Evolutionary conservation across 768 basidiomycete species (phyloP), one percentile per base, ranked within the genome.

Genomic region (Podaxis sp.): DNA sequence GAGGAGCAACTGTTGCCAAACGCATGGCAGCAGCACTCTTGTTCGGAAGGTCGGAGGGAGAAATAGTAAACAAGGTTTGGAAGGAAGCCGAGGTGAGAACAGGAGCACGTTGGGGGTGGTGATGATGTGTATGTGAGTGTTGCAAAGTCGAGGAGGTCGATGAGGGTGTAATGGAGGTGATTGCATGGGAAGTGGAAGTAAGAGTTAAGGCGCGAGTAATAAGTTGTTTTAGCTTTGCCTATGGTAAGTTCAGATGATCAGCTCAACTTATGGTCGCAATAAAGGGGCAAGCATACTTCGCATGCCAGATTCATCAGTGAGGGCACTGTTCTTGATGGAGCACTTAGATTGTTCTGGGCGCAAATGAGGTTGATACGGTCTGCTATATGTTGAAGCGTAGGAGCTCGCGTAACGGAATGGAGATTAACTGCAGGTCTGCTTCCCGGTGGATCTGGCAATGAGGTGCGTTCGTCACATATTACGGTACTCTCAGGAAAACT

Each of bases 201-300:
- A 93, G 77, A 2, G 90, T 88, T 33, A 94, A 73, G 4, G 92
- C 90, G 67, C 90, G 90, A 1, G 88, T 90, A 66, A 94, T 88
- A 28, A 93, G 83, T 63, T 93, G 89, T 70, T 94, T 94, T 3
- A 94, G 80, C 71, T 92, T 91, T 17, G 89, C 89, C 90, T 92
- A 64, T 62, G 22, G 53, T 51, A 24, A 24, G 7, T 24, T 22
- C 4, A 51, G 12, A 28, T 51, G 49, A 51, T 24, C 24, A 28
- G 49, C 11, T 24, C 22, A 15, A 13, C 5, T 46, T 19, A 12
- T 12, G 22, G 33, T 65, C 24, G n/a, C 12, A 57, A 53, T 30
- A 22, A n/a, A 33, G 33, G 38, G 40, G n/a, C 11, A 13, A 7
- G 71, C 77, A 9, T 64, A 90, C 90, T 80, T 94, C 91, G 68